These are phyloP conservation scores for Glycine latifolia DNA, from an alignment of 306 rosid genomes.

Conservation along the genomic window DNA sequence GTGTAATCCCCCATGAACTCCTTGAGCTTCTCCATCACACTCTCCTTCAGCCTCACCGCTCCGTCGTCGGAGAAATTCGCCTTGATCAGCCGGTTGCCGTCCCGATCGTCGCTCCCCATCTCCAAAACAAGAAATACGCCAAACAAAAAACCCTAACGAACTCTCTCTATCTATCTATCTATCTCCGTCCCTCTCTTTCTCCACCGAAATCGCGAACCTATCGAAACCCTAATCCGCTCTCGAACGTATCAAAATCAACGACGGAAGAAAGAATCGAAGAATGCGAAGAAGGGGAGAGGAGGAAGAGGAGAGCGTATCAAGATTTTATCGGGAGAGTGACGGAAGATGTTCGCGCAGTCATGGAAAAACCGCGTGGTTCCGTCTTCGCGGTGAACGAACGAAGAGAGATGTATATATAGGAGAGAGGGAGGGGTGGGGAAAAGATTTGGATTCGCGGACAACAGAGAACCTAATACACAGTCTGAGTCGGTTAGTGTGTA, in stretches of 20 bases:
- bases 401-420: not conserved
- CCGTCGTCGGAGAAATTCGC: constrained; percentile 69
- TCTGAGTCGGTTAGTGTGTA: constrained; percentile 36
- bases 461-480: constrained; percentile 26
- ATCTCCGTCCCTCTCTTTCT: not conserved
- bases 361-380: constrained; percentile 32
- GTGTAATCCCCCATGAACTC: constrained; percentile 97
- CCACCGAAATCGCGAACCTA: constrained; percentile 42
- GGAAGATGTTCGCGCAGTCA: constrained; percentile 34
- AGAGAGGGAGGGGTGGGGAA: not conserved
- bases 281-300: not conserved
- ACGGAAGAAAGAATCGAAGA: constrained; percentile 25
- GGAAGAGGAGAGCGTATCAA: not conserved
- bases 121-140: constrained; percentile 23
- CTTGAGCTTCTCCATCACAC: constrained; percentile 81
- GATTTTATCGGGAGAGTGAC: constrained; percentile 27
- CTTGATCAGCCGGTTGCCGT: constrained; percentile 68
- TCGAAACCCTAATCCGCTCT: constrained; percentile 58
- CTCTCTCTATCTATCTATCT: not conserved
- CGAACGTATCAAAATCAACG: not conserved
- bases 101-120: constrained; percentile 86
- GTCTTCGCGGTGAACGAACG: constrained; percentile 7
- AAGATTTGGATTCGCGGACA: constrained; percentile 4
- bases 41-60: constrained; percentile 61
- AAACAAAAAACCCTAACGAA: constrained; percentile 60